Evolutionary conservation across 331 rosid genomes (phyloP).

Genomic region (Phaseolus coccineus): DNA sequence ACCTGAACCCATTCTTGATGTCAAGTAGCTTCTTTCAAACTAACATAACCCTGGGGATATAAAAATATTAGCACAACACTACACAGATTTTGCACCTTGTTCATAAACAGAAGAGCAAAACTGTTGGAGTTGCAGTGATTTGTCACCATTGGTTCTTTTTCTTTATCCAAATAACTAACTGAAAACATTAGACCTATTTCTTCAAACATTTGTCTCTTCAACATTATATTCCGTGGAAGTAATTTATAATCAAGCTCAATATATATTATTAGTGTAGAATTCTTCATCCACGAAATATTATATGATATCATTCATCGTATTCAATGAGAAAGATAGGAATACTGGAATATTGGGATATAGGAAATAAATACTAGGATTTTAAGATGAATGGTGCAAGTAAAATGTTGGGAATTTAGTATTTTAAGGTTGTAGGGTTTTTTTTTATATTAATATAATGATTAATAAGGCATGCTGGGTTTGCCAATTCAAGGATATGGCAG

Average conservation of each 20-base stretch:
- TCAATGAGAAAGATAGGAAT: not conserved
- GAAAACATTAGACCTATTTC: not conserved
- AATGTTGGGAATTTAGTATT: not conserved
- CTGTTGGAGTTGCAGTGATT: not conserved
- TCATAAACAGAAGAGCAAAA: conserved; percentile 17
- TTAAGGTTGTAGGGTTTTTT: not conserved
- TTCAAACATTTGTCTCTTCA: conserved; percentile 2
- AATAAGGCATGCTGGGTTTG: not conserved
- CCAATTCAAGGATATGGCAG: not conserved
- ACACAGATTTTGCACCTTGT: not conserved
- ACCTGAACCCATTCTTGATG: conserved; percentile 73
- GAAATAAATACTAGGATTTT: not conserved
- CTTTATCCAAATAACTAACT: not conserved
- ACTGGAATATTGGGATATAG: not conserved
- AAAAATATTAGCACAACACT: conserved; percentile 5
- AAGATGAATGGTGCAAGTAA: not conserved
- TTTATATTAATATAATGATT: not conserved
- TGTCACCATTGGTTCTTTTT: not conserved
- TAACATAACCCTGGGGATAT: conserved; percentile 35
- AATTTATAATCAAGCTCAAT: not conserved
- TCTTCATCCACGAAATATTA: not conserved
- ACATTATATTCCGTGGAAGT: not conserved
- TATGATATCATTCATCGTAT: not conserved
- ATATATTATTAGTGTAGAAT: not conserved
- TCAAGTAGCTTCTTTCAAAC: conserved; percentile 30